Percentiles rank a stretch among this genome's conserved stretches.
phyloP scores from a whole-genome alignment of 768 basidiomycete species.

The Serendipita sp. region DNA sequence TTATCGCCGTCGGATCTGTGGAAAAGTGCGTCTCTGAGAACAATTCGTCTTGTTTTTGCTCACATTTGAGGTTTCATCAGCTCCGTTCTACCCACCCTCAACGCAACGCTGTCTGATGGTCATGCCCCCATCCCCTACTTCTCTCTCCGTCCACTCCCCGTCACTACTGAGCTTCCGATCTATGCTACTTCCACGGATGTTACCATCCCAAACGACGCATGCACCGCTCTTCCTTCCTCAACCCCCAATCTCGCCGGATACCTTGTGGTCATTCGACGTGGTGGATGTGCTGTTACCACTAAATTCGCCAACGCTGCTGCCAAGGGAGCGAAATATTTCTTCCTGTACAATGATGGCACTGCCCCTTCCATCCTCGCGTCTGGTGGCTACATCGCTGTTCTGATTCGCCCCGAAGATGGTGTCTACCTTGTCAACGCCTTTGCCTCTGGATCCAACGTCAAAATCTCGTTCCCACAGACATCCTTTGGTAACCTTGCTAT shows the following conservation, averaged over 20 bases:
- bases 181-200: slow-evolving; percentile 19
- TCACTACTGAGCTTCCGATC: slow-evolving; percentile 14
- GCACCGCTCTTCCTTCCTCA: slow-evolving; percentile 15
- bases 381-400: background rate
- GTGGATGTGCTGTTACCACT: slow-evolving; percentile 16
- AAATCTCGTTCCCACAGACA: slow-evolving; percentile 5
- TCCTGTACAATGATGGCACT: slow-evolving; percentile 9
- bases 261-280: slow-evolving; percentile 19
- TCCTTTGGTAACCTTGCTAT: background rate
- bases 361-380: background rate
- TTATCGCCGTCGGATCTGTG: slow-evolving; percentile 7
- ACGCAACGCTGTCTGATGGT: background rate
- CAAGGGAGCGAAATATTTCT: slow-evolving; percentile 11
- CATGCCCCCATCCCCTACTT: background rate
- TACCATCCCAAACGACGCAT: slow-evolving; percentile 16
- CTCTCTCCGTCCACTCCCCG: background rate
- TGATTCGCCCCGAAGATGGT: slow-evolving; percentile 10
- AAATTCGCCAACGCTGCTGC: slow-evolving; percentile 16
- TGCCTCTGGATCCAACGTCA: background rate
- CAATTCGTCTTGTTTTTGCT: background rate
- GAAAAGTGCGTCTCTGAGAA: background rate
- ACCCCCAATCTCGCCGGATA: slow-evolving; percentile 16
- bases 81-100: background rate
- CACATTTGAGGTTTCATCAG: background rate
- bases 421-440: slow-evolving; percentile 1